Conservation (phyloP, 2,329 filamentous ascomycete species). For the Moelleriella libera region DNA sequence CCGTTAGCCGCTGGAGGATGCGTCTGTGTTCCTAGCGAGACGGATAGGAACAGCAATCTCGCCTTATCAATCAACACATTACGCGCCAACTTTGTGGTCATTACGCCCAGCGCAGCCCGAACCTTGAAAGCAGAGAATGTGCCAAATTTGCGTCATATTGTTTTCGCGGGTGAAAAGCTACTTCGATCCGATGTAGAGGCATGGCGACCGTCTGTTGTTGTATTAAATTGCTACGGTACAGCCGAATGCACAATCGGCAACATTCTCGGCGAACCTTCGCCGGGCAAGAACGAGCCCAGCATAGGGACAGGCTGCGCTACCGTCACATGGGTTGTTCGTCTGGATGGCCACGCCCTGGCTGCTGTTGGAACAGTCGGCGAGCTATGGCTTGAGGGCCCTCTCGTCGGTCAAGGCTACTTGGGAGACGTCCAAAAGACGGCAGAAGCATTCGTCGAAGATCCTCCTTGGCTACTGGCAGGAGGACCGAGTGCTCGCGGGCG, state of each 20-base stretch:
- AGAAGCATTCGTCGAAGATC: slow-evolving; percentile 12
- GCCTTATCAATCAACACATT: slow-evolving; percentile 3
- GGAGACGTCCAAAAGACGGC: slow-evolving; percentile 20
- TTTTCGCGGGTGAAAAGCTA: slow-evolving; percentile 7
- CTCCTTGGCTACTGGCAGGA: slow-evolving; percentile 6
- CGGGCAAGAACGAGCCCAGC: background rate
- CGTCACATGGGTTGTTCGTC: slow-evolving; percentile 6
- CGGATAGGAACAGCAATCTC: slow-evolving; percentile 4
- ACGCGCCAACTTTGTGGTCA: slow-evolving; percentile 5
- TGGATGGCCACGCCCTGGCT: slow-evolving; percentile 5
- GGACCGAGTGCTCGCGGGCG: slow-evolving; percentile 1
- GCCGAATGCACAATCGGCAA: slow-evolving; percentile 6
- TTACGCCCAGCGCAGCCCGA: slow-evolving; percentile 8
- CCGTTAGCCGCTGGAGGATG: slow-evolving; percentile 3
- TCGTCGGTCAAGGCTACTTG: slow-evolving; percentile 36
- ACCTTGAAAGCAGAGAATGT: slow-evolving; percentile 4
- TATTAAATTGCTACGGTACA: slow-evolving; percentile 9
- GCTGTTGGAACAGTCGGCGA: slow-evolving; percentile 13
- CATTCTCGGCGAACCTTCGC: background rate
- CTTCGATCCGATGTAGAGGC: slow-evolving; percentile 2
- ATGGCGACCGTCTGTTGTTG: slow-evolving; percentile 2
- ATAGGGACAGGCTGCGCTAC: slow-evolving; percentile 4
- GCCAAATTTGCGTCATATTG: slow-evolving; percentile 4
- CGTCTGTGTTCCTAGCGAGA: slow-evolving; percentile 5
- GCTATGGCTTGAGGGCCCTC: slow-evolving; percentile 25